Base-by-base conservation (phyloP, 306 rosid genomes). In the Hippophae rhamnoides region DNA sequence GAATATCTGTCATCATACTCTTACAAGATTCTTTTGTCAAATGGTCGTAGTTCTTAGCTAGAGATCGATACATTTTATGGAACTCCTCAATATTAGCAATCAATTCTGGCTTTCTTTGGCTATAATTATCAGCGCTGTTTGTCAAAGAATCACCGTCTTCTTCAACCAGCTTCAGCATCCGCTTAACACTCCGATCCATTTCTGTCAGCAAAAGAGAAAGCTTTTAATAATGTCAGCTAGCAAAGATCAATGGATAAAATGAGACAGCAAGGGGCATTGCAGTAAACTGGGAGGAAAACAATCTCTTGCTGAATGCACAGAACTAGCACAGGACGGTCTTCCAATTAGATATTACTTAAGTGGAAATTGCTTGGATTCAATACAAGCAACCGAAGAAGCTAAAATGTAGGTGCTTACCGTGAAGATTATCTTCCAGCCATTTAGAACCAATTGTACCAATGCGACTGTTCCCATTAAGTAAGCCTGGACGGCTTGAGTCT, bases 181-280 rank as follows among this genome's bases (percentile, higher is more conserved):
- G 68, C 71, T 69, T 74, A 13, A 79, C 69, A 64, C 63, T 79
- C 50, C 58, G 76, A 18, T 47, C 80, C 78, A 79, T 79, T 45
- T 64, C 84, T 79, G 81, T 7, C 38, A 31, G 38, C 38, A 31
- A 31, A 31, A 31, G 5, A 61, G 11, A 12, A 51, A 18, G 2
- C 53, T 25, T 31, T 31, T 31, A 31, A 31, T 31, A 5, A 12
- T 6, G 38, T 52, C 61, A 61, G 13, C 43, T 41, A 8, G 27
- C 57, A 38, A 40, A 25, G 4, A 13, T 6, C 44, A 63, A 23
- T 49, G 10, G 56, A 48, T 9, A 12, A 0, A 52, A 23, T 40
- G n/a, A 48, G 38, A 41, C 59, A 52, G 26, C 38, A 26, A 31
- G 2, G 10, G 27, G 26, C 18, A 52, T 2, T 7, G 11, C 5